Evolutionary conservation across 228 moss, liverwort and hornwort genomes (phyloP), one percentile per base, ranked within the genome.

Genomic region (Sphagnum magellanicum): DNA sequence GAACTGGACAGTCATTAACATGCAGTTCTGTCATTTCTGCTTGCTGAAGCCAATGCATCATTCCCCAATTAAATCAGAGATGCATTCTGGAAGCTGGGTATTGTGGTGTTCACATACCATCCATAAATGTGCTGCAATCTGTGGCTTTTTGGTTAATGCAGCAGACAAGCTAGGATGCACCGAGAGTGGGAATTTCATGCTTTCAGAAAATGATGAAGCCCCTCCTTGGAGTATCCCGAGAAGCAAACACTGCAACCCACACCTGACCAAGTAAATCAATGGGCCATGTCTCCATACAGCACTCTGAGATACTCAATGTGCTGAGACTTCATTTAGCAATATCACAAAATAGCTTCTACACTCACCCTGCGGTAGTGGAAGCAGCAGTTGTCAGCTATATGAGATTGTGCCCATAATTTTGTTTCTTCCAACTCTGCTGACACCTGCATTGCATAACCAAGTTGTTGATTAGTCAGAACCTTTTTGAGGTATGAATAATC

Each of bases 341-440:
- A 32, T 32, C 32, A 55, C 55, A 8, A 8, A 8, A 8, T 55
- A 50, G 70, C 62, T 72, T 50, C 71, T 63, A 72, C 53, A 81
- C 91, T 58, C 55, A 98, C 98, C 89, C 92, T 84, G 68, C 98
- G 85, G 74, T 92, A 98, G 75, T 98, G 98, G 66, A 94, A 94
- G 83, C 93, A 89, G 81, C 94, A 98, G 68, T 98, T 98, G 73
- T 98, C 98, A 61, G 87, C 79, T 76, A 98, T 83, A 81, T 98
- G 98, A 67, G 76, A 71, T 71, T 79, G 79, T 68, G 98, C 92
- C 98, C 94, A 98, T 55, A 73, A 71, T 78, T 98, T 98, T 53
- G 94, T 87, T 70, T 81, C 80, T 48, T 87, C 83, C 61, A 98
- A 83, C 76, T 98, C 98, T 70, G 75, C 80, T 50, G 81, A 85